These are phyloP conservation scores for Dendrocalamus sinicus DNA, from an alignment of 176 grass and related monocot species.

Conservation along the genomic window DNA sequence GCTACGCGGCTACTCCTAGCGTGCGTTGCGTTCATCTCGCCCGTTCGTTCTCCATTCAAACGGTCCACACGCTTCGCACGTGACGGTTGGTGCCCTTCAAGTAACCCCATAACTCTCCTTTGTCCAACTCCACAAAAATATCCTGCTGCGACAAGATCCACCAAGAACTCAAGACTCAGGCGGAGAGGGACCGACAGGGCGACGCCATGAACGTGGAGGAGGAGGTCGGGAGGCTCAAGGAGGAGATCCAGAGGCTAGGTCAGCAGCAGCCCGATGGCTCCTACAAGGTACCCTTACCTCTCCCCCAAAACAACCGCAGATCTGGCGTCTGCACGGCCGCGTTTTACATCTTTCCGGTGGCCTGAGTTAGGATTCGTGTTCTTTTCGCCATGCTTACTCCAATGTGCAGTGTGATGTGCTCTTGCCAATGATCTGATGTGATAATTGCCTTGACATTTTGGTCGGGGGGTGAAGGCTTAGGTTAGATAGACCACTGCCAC, in stretches of 20 bases:
- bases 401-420: neutral
- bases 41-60: constrained; percentile 13
- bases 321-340: neutral
- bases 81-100: constrained; percentile 1
- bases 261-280: constrained; percentile 79
- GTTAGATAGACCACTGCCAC: neutral
- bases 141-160: constrained; percentile 42
- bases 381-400: neutral
- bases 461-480: too few species aligned
- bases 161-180: neutral
- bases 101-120: neutral
- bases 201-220: constrained; percentile 92
- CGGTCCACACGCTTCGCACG: neutral
- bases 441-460: neutral
- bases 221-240: constrained; percentile 85
- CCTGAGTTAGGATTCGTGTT: neutral
- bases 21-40: neutral
- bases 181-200: neutral
- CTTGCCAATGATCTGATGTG: neutral
- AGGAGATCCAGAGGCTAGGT: constrained; percentile 94
- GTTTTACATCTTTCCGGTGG: neutral
- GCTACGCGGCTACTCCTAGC: neutral
- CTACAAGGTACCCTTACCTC: constrained; percentile 59
- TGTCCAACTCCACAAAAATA: neutral
- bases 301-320: neutral